Base-by-base conservation (phyloP, 352 stramenopile genomes). In the Globisporangium cystogenes region DNA sequence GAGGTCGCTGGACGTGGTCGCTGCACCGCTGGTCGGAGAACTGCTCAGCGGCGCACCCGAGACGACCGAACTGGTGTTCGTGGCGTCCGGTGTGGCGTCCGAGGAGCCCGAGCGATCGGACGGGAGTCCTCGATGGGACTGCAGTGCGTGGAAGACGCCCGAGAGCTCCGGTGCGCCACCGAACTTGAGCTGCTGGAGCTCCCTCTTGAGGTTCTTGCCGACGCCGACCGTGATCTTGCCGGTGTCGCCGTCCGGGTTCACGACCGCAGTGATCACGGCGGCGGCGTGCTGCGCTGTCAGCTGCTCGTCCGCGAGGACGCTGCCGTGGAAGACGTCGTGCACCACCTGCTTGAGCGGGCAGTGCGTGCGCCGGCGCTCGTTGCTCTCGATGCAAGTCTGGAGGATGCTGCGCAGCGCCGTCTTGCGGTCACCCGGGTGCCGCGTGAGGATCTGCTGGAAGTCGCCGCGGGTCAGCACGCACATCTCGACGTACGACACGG, bases 401-500 rank as follows among this genome's bases (percentile, higher is more conserved):
- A 77, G n/a, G 0, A 77, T 72, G 0, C 14, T 56, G 5, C 7
- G 26, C 0, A 72, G 14, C 24, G 72, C 68, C 6, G 49, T 12
- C n/a, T 68, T 55, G 5, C 67, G 58, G 23, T 80, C 67, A 3
- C 63, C 48, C 4, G 68, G 65, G 47, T 74, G 56, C 26, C 55
- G 47, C 1, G 47, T 20, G 15, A 80, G 48, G 5, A 76, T 66
- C 1, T 23, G 14, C 23, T 72, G 66, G 45, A 78, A 78, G 14
- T 60, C 33, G 0, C 36, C 11, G 3, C 66, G 62, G 2, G 62
- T 50, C n/a, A 78, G 41, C n/a, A 75, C 60, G 18, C 69, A 72
- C 59, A 78, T 68, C 45, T 75, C 65, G 15, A 74, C 65, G 46
- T 68, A 73, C 23, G 62, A 69, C n/a, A 68, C n/a, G 3, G 70